Base-by-base conservation (phyloP, 2,329 filamentous ascomycete species). In the Diaporthe citrichinensis region DNA sequence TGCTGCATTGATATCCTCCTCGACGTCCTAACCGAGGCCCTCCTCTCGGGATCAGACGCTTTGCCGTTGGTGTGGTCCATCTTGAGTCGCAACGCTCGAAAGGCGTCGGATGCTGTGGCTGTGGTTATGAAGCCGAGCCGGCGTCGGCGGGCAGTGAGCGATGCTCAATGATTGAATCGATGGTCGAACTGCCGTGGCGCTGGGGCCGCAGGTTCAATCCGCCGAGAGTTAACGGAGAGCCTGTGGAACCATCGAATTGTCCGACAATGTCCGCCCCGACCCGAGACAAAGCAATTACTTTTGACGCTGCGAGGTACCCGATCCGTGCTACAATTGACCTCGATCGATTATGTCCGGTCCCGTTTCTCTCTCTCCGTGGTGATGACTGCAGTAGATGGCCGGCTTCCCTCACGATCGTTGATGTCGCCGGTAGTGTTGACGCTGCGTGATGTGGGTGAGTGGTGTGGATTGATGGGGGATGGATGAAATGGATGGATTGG, bases 201-300 rank as follows among this genome's bases (percentile, higher is more conserved):
- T 51, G 34, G 67, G 71, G 58, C 65, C 57, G 73, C 62, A 73
- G 76, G 76, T 71, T 77, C 76, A 67, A 77, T 77, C 73, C 44
- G 76, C 76, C 73, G 76, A 67, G 53, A 69, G 61, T 74, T 25
- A 61, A 67, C 34, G 49, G 44, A 44, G 41, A 53, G 44, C 71
- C 69, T 75, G 76, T 68, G 69, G 49, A 77, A 68, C 74, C 76
- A 77, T 77, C 73, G 76, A 72, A 77, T 61, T 75, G 57, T 17
- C 57, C 71, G 59, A 61, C 62, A 71, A 55, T 61, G 41, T 65
- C 71, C 71, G 71, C 71, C 12, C 58, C 71, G 59, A 73, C 28
- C 71, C 58, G 71, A 62, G 39, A 44, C 49, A 65, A 53, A 41
- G 25, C 41, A 17, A 65, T 34, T 39, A 44, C 58, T 73, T 41